Percentiles rank a stretch among this genome's conserved stretches.
These are phyloP conservation scores for Kodamaea jinghongensis DNA, from an alignment of 805 yeast species.

Conservation along the genomic window DNA sequence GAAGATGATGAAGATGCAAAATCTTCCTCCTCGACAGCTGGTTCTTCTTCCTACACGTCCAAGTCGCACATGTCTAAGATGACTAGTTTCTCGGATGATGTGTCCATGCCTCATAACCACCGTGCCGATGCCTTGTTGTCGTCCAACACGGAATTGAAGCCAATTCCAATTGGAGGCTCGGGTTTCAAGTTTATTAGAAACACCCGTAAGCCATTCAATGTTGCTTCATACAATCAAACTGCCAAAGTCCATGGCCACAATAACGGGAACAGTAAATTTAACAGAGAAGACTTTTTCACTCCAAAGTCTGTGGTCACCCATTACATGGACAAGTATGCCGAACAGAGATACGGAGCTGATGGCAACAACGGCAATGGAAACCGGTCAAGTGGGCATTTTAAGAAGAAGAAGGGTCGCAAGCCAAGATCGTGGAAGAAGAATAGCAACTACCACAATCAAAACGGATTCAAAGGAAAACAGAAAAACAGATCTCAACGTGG, in stretches of 20 bases:
- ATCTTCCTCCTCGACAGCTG: conserved; percentile 9
- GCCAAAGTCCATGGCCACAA: conserved; percentile 7
- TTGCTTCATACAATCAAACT: conserved; percentile 53
- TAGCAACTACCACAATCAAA: conserved; percentile 22
- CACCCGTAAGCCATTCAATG: conserved; percentile 60
- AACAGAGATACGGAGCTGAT: conserved; percentile 29
- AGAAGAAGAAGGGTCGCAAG: conserved; percentile 20
- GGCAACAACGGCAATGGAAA: conserved; percentile 15
- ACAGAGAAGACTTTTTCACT: conserved; percentile 72
- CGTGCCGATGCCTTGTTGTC: conserved; percentile 45
- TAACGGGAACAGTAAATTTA: conserved; percentile 33
- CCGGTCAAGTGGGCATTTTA: conserved; percentile 9
- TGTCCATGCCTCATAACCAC: conserved; percentile 32
- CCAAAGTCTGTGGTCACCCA: conserved; percentile 72
- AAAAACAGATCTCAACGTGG: conserved; percentile 5
- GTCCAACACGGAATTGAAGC: conserved; percentile 33
- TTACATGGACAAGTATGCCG: conserved; percentile 63
- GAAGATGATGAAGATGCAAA: background rate
- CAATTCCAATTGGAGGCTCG: conserved; percentile 38
- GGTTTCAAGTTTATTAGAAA: conserved; percentile 31
- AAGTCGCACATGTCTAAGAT: conserved; percentile 3
- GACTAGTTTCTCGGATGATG: conserved; percentile 7
- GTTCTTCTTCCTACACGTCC: conserved; percentile 9
- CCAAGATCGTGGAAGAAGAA: conserved; percentile 30
- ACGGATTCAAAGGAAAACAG: conserved; percentile 11